Conservation (phyloP, 768 basidiomycete genomes). For the Suillus placidus region DNA sequence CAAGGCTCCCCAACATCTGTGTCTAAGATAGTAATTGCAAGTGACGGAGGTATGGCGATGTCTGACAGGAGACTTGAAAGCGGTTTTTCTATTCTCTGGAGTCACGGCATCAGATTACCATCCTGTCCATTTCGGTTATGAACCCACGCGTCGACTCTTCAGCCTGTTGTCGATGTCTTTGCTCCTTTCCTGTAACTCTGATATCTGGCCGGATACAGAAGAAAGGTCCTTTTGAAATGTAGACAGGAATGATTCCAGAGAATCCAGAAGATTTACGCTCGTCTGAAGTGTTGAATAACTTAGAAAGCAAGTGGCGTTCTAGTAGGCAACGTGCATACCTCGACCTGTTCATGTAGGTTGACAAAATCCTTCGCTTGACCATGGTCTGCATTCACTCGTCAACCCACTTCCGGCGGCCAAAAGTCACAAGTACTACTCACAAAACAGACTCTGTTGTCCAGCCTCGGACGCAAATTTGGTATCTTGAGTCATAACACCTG, state of each 20-base stretch:
- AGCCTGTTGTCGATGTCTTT: slow-evolving; percentile 88
- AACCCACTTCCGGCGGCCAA: not conserved
- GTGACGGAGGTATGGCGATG: slow-evolving; percentile 78
- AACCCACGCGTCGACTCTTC: slow-evolving; percentile 77
- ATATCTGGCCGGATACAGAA: slow-evolving; percentile 94
- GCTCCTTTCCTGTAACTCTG: slow-evolving; percentile 88
- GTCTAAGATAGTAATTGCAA: slow-evolving; percentile 80
- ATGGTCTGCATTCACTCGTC: slow-evolving; percentile 29
- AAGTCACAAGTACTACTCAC: not conserved
- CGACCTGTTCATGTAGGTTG: slow-evolving; percentile 89
- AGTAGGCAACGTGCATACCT: slow-evolving; percentile 47
- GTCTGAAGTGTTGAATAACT: slow-evolving; percentile 52
- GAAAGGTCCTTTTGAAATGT: slow-evolving; percentile 95
- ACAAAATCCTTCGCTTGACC: slow-evolving; percentile 66
- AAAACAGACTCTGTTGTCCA: not conserved
- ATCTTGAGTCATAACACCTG: not conserved
- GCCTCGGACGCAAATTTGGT: not conserved
- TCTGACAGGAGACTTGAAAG: slow-evolving; percentile 79
- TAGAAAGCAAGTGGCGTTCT: not conserved
- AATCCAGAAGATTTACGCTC: slow-evolving; percentile 82
- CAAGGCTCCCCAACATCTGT: slow-evolving; percentile 86
- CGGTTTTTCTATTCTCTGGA: slow-evolving; percentile 86
- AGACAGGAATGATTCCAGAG: slow-evolving; percentile 87
- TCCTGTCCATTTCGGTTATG: not conserved
- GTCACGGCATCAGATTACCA: slow-evolving; percentile 8